These are phyloP conservation scores for Monilinia fructigena DNA, from an alignment of 2,329 filamentous ascomycete genomes.

Conservation along the genomic window DNA sequence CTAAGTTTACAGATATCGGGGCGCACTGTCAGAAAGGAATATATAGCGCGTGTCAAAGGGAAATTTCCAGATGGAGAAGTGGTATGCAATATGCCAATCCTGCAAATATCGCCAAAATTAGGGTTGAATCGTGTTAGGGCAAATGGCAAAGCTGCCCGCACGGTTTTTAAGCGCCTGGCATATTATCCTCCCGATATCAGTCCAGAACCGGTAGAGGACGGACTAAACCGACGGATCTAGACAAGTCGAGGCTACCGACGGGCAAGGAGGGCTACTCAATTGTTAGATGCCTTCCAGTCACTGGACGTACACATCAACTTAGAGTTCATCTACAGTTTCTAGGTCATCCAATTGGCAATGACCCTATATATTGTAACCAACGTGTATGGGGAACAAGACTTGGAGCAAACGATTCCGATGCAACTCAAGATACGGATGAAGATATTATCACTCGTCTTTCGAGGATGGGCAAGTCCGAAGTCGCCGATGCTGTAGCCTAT, in stretches of 20 bases:
- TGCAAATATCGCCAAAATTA: constrained; percentile 91
- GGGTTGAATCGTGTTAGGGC: constrained; percentile 93
- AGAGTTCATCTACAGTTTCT: constrained; percentile 93
- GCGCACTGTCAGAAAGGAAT: constrained; percentile 89
- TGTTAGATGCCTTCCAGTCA: constrained; percentile 89
- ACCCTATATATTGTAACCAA: constrained; percentile 95
- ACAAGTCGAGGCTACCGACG: constrained; percentile 44
- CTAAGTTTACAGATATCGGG: constrained; percentile 74
- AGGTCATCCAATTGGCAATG: constrained; percentile 93
- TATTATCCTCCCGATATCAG: constrained; percentile 69
- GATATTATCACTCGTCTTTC: constrained; percentile 84
- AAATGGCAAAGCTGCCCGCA: constrained; percentile 84
- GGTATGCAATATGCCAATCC: constrained; percentile 88
- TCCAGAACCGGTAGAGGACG: constrained; percentile 27
- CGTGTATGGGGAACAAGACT: constrained; percentile 84
- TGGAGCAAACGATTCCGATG: constrained; percentile 65
- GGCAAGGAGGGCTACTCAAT: constrained; percentile 84
- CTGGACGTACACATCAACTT: constrained; percentile 91
- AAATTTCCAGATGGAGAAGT: constrained; percentile 89
- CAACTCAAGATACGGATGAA: constrained; percentile 72
- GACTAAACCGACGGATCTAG: constrained; percentile 19
- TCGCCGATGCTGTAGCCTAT: constrained; percentile 86
- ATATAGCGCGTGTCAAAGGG: constrained; percentile 86
- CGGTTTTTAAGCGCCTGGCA: constrained; percentile 87
- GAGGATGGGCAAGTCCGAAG: constrained; percentile 91